Evolutionary conservation across 352 stramenopile species (phyloP).

Genomic region (Phytophthora quininea): DNA sequence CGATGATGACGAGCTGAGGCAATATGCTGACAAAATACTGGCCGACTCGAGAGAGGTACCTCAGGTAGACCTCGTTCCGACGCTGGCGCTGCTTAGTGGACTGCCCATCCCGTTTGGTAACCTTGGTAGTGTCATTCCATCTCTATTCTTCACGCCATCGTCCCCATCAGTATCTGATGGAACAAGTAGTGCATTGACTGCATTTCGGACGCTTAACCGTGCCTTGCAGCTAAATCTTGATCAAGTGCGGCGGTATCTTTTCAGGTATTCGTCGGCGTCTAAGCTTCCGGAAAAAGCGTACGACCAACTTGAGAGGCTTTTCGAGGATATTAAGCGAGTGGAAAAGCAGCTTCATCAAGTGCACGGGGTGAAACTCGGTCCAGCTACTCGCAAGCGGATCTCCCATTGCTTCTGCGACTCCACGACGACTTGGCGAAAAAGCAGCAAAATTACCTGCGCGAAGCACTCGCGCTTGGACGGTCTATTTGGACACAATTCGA

Average conservation of each 20-base stretch:
- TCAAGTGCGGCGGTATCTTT: constrained; percentile 84
- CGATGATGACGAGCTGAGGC: constrained; percentile 14
- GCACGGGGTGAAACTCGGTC: background rate
- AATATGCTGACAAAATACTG: constrained; percentile 33
- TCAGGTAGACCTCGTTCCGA: constrained; percentile 98
- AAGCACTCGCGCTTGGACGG: constrained; percentile 67
- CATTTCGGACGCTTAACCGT: constrained; percentile 61
- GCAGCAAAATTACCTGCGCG: constrained; percentile 67
- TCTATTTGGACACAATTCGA: constrained; percentile 91
- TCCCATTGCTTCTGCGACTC: constrained; percentile 40
- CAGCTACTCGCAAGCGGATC: constrained; percentile 25
- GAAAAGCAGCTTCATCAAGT: constrained; percentile 37
- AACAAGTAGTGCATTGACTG: constrained; percentile 21
- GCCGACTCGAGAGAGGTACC: constrained; percentile 55
- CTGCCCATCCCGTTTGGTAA: constrained; percentile 97
- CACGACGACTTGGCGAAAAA: constrained; percentile 40
- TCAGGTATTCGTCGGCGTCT: constrained; percentile 68
- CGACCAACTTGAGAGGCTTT: constrained; percentile 61
- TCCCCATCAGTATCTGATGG: background rate
- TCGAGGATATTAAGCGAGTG: constrained; percentile 40
- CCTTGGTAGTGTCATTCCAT: constrained; percentile 93
- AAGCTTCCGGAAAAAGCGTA: constrained; percentile 68
- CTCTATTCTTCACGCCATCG: constrained; percentile 77
- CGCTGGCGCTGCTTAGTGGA: constrained; percentile 92
- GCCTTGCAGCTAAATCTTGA: constrained; percentile 83